These are phyloP conservation scores for Pseudonectria buxi DNA, from an alignment of 2,329 filamentous ascomycete species.

Conservation along the genomic window DNA sequence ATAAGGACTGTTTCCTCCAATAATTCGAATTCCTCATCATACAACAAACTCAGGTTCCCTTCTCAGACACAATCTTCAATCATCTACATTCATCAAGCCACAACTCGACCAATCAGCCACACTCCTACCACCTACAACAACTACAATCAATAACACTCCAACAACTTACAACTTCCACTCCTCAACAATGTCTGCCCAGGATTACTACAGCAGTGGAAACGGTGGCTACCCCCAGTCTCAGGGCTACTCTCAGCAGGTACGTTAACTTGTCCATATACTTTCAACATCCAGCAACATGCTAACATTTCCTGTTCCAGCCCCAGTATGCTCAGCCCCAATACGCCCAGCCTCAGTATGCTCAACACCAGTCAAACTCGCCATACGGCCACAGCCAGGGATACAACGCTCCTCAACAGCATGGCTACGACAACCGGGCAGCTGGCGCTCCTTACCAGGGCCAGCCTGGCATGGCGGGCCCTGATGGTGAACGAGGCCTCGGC, in stretches of 20 bases:
- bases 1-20: no score
- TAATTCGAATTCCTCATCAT: no score
- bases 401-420: conserved; percentile 9
- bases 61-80: no score
- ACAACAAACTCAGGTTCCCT: no score
- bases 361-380: not conserved
- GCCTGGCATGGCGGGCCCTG: conserved; percentile 4
- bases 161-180: no score
- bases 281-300: conserved; percentile 11
- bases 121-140: no score
- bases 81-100: no score
- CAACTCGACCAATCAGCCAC: no score
- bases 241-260: no score
- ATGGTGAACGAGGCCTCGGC: conserved; percentile 43
- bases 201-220: conserved; percentile 15
- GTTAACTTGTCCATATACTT: conserved; percentile 10
- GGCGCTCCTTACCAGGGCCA: conserved; percentile 7
- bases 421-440: conserved; percentile 11
- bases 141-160: no score
- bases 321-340: not conserved
- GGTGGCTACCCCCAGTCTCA: conserved; percentile 3
- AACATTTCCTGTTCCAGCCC: not conserved
- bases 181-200: conserved; percentile 16
- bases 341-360: conserved; percentile 12
- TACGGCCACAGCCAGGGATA: conserved; percentile 4